phyloP scores from a whole-genome alignment of 768 basidiomycete species.

The Heimioporus sp. region DNA sequence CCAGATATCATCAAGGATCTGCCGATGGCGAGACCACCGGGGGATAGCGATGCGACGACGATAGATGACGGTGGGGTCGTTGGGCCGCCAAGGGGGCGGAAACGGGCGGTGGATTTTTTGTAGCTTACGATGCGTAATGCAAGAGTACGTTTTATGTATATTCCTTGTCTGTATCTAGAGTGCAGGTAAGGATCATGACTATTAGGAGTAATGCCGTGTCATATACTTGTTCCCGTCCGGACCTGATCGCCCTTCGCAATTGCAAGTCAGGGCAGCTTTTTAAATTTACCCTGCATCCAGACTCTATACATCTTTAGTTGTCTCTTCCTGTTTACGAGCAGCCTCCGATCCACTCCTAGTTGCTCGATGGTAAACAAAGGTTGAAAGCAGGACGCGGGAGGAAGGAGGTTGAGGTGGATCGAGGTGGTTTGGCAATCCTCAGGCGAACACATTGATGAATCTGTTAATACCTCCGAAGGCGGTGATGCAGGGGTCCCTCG shows the following conservation, averaged over 20 bases:
- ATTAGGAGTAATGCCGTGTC: too few species aligned
- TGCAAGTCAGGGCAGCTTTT: conserved; percentile 44
- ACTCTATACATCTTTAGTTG: conserved; percentile 97
- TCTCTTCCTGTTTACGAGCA: conserved; percentile 91
- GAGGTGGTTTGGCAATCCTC: conserved; percentile 6
- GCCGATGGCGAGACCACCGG: conserved; percentile 9
- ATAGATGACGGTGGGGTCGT: conserved; percentile 20
- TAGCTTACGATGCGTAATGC: conserved; percentile 29
- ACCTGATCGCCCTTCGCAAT: too few species aligned
- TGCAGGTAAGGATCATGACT: too few species aligned
- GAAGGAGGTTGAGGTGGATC: conserved; percentile 36
- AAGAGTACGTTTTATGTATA: too few species aligned
- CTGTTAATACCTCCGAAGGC: background rate
- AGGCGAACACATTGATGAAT: background rate
- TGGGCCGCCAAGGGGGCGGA: conserved; percentile 44
- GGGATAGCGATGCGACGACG: conserved; percentile 3
- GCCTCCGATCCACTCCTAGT: conserved; percentile 83
- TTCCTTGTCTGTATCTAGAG: too few species aligned
- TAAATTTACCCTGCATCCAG: conserved; percentile 90
- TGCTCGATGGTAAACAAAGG: conserved; percentile 80
- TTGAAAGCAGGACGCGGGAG: conserved; percentile 33
- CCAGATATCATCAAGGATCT: conserved; percentile 47
- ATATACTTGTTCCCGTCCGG: too few species aligned
- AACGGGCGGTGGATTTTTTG: conserved; percentile 76
- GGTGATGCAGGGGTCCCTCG: conserved; percentile 1